Base-by-base conservation (phyloP, 768 basidiomycete species). In the Phylloporus sp. region DNA sequence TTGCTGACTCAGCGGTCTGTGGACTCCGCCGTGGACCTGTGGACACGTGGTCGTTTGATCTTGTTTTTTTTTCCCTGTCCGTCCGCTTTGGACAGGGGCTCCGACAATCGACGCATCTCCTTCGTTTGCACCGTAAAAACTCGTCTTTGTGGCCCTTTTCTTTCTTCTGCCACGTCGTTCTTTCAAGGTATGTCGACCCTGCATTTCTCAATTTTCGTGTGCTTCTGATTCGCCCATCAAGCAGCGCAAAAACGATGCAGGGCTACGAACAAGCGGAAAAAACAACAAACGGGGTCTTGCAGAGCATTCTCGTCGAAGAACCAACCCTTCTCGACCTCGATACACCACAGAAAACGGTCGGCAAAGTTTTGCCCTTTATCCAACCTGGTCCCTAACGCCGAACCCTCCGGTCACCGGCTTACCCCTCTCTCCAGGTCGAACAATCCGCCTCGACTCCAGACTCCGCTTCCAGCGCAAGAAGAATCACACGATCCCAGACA, bases 31-130 rank as follows among this genome's bases (percentile, higher is more conserved):
- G 45, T 55, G 56, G 63, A 61, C 64, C 8, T 1, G 11, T 43
- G 46, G 26, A 46, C 63, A 66, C 64, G 63, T 65, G 63, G 40
- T 47, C 50, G 42, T 60, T 62, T 65, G 62, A 65, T 64, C 59
- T 64, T 45, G 59, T 61, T 64, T 64, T 64, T 64, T 64, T 65
- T 66, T 61, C 64, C 62, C 57, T 63, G 64, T 61, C 58, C 47
- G 54, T 57, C 64, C 56, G 61, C 50, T 48, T 59, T 64, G 59
- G 63, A 66, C 63, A 65, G 63, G 63, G 63, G 63, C 63, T 65
- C 62, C 59, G 64, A 66, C 63, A 66, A 66, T 66, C 64, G 51
- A 66, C 63, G 44, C 59, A 62, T 56, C 57, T 27, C 55, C 36
- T 34, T 49, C 48, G 17, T 47, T 57, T 49, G 31, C 15, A 20